Percentiles rank a stretch among this genome's conserved stretches.
Conservation (phyloP, 306 rosid genomes). For the Fragaria nilgerrensis region DNA sequence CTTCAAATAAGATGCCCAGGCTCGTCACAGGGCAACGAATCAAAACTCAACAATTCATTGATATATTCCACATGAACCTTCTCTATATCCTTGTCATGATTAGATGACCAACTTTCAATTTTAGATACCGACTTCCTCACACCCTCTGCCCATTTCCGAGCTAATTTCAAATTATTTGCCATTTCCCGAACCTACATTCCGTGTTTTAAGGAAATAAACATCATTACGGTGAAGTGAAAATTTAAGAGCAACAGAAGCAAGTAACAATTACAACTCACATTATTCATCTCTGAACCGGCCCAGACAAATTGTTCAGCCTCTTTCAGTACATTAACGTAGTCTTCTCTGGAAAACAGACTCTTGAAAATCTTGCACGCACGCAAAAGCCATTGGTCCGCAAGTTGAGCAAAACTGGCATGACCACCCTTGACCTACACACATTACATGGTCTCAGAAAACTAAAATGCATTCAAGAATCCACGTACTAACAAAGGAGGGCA, state of each 20-base stretch:
- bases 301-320: slow-evolving; percentile 94
- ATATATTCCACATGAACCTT: slow-evolving; percentile 58
- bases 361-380: slow-evolving; percentile 50
- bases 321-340: slow-evolving; percentile 50
- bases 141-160: slow-evolving; percentile 81
- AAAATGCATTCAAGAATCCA: not conserved
- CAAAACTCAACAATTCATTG: slow-evolving; percentile 50
- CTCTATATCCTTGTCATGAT: slow-evolving; percentile 36
- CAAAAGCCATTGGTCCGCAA: slow-evolving; percentile 72
- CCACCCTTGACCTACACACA: slow-evolving; percentile 74
- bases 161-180: slow-evolving; percentile 55
- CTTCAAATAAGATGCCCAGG: slow-evolving; percentile 79
- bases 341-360: slow-evolving; percentile 56
- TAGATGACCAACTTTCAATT: slow-evolving; percentile 52
- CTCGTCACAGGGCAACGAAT: slow-evolving; percentile 62
- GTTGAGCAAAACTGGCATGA: slow-evolving; percentile 51
- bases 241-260: slow-evolving; percentile 19
- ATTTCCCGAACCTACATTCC: slow-evolving; percentile 70
- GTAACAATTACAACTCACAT: slow-evolving; percentile 50
- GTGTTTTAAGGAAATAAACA: slow-evolving; percentile 19
- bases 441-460: slow-evolving; percentile 33
- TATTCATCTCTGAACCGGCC: slow-evolving; percentile 97
- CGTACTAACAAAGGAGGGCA: not conserved
- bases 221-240: slow-evolving; percentile 14
- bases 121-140: slow-evolving; percentile 60